Conservation (phyloP, 768 basidiomycete genomes). For the Fomitopsis pulvina region DNA sequence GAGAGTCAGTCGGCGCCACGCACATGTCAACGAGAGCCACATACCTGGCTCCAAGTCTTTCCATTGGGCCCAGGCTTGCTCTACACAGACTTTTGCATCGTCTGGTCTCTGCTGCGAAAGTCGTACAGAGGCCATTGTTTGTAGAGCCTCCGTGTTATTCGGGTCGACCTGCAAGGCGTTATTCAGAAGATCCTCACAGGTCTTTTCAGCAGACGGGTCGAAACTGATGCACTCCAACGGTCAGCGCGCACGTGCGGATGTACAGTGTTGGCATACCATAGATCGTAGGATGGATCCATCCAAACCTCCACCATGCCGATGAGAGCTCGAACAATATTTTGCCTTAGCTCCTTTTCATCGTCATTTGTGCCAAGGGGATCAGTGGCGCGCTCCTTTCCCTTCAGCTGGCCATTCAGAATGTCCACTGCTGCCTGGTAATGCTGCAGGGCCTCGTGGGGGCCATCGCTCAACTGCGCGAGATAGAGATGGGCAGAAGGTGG, state of each 20-base stretch:
- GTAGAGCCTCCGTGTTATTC: slow-evolving; percentile 71
- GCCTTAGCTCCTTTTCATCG: slow-evolving; percentile 55
- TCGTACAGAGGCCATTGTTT: slow-evolving; percentile 77
- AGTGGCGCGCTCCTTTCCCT: slow-evolving; percentile 62
- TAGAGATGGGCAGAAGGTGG: slow-evolving; percentile 80
- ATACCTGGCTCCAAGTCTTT: slow-evolving; percentile 59
- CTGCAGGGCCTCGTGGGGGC: slow-evolving; percentile 64
- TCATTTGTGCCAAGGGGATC: slow-evolving; percentile 26
- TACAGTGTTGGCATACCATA: slow-evolving; percentile 53
- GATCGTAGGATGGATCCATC: slow-evolving; percentile 88
- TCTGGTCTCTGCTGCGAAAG: slow-evolving; percentile 83
- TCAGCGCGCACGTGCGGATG: too few relatives aligned
- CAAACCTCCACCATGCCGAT: slow-evolving; percentile 91
- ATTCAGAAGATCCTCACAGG: slow-evolving; percentile 70
- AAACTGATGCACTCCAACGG: slow-evolving; percentile 41
- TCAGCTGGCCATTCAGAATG: slow-evolving; percentile 58
- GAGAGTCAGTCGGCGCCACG: slow-evolving; percentile 1
- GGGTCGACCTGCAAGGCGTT: slow-evolving; percentile 72
- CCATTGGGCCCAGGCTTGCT: slow-evolving; percentile 62
- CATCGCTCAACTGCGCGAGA: slow-evolving; percentile 77
- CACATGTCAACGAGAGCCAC: slow-evolving; percentile 5
- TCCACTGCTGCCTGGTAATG: slow-evolving; percentile 81
- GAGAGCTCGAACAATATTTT: slow-evolving; percentile 70
- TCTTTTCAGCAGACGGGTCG: slow-evolving; percentile 74
- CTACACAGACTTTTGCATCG: slow-evolving; percentile 67